phyloP scores from a whole-genome alignment of 2,329 filamentous ascomycete species.

The Geoglossum cookeanum region DNA sequence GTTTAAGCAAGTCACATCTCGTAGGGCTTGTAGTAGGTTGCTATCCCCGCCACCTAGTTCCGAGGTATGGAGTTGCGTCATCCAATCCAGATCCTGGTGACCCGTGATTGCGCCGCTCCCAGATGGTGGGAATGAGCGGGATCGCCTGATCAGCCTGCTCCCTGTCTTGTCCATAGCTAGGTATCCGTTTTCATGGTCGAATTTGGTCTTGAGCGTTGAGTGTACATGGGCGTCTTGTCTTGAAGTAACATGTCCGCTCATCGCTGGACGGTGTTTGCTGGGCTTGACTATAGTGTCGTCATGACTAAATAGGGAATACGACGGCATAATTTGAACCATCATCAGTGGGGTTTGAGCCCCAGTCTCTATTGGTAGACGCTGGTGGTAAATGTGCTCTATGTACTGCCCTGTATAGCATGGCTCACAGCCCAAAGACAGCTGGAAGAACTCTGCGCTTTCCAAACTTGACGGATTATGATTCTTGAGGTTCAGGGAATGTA shows the following conservation, averaged over 20 bases:
- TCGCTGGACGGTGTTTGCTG: background rate
- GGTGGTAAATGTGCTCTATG: background rate
- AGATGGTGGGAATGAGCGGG: background rate
- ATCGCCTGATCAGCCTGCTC: background rate
- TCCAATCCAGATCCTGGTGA: background rate
- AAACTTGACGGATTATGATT: background rate
- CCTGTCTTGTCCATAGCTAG: background rate
- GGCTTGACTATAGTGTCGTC: background rate
- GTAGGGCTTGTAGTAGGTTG: background rate
- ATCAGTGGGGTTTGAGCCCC: background rate
- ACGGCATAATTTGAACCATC: background rate
- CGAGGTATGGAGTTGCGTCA: background rate
- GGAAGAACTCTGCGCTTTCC: background rate
- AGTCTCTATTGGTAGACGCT: background rate
- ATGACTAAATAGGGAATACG: background rate
- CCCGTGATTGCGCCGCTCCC: background rate
- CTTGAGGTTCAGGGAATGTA: background rate
- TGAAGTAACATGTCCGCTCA: background rate
- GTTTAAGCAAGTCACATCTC: background rate
- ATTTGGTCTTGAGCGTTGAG: background rate
- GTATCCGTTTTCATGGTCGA: background rate
- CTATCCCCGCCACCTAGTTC: background rate
- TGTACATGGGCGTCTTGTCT: background rate
- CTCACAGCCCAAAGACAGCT: background rate
- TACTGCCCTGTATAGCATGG: conserved; percentile 1